Evolutionary conservation across 2,329 filamentous ascomycete genomes (phyloP).

Genomic region (Penicillium brasilianum): DNA sequence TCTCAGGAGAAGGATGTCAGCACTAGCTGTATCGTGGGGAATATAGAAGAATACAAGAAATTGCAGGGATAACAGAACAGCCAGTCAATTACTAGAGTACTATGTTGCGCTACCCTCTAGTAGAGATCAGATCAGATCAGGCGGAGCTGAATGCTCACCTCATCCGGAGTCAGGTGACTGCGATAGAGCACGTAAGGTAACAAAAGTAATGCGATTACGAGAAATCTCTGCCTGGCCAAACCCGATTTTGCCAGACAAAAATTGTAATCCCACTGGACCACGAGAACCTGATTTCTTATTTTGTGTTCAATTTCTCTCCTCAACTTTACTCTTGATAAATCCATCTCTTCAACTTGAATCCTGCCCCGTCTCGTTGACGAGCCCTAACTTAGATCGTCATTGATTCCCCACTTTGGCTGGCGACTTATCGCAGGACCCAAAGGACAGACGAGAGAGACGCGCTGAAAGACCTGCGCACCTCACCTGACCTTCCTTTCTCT

Average conservation of each 20-base stretch:
- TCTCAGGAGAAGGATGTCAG: neutral
- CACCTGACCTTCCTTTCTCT: conserved; percentile 36
- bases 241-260: neutral
- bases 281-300: neutral
- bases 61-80: neutral
- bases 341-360: neutral
- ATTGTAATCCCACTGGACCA: neutral
- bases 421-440: conserved; percentile 32
- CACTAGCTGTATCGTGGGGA: neutral
- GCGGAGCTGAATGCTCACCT: conserved; percentile 3
- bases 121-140: too few species aligned
- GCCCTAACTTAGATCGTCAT: conserved; percentile 25
- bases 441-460: conserved; percentile 24
- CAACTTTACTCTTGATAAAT: conserved; percentile 2
- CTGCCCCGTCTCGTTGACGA: conserved; percentile 4
- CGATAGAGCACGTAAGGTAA: conserved; percentile 18
- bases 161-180: conserved; percentile 22
- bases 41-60: neutral
- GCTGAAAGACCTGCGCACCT: conserved; percentile 33
- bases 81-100: neutral
- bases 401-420: conserved; percentile 28
- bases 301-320: conserved; percentile 1
- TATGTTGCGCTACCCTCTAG: too few species aligned
- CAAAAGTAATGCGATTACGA: conserved; percentile 25
- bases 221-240: conserved; percentile 28